Evolutionary conservation across 2,329 filamentous ascomycete species (phyloP), one percentile per base, ranked within the genome.

Genomic region (Chrysosporium keratinophilum): DNA sequence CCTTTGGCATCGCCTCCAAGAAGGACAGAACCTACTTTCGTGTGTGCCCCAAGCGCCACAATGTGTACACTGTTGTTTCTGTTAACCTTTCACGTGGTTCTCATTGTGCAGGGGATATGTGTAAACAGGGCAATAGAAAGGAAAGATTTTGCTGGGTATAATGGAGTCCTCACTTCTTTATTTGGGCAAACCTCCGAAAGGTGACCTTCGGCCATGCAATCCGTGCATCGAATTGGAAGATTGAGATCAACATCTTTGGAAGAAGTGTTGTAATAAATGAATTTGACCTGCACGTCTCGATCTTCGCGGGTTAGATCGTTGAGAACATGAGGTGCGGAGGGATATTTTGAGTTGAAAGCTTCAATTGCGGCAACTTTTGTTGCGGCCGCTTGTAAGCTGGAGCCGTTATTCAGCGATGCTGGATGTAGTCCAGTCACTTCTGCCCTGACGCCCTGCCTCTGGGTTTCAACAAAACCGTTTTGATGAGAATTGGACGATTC

Each of bases 1-100:
- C 62, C 80, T 81, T 47, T 68, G 63, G 59, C 72, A 75, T 58
- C 71, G 63, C 55, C 65, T 62, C 64, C 70, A 70, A 20, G 63
- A 59, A 15, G 72, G 70, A 52, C 72, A 75, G 37, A 67, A 64
- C 33, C 60, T 64, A 52, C 65, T 68, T 54, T 69, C 62, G 56
- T 75, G 74, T 37, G 66, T 35, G 54, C 68, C 65, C 65, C 69
- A 70, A 9, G 65, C 62, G 35, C 67, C 65, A 57, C 74, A 76
- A 58, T 75, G 69, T 31, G 65, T 57, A 58, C 74, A 76, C 63
- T 70, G 55, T 46, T 35, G 23, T 10, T n/a, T 39, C 42, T 57
- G 53, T 57, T 49, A 54, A 49, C 17, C 15, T 43, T 15, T 40
- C 20, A 40, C 11, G 28, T 28, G 39, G 33, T 23, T 17, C n/a